Base-by-base conservation (phyloP, 1,139 yeast species). In the Candida tropicalis region DNA sequence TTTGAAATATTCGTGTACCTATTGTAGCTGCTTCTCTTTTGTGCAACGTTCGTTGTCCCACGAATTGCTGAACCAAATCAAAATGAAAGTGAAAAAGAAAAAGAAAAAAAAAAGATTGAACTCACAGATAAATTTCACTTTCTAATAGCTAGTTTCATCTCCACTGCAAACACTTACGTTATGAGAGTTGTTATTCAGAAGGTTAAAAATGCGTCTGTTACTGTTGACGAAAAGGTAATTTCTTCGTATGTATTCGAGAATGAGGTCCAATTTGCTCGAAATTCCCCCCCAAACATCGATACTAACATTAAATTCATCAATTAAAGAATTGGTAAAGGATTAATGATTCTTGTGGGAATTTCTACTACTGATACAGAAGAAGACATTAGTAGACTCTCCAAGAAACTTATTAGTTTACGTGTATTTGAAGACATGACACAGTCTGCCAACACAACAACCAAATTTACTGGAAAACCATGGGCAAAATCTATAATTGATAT, bases 131-230 rank as follows among this genome's bases (percentile, higher is more conserved):
- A 20, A 20, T 20, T 20, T 20, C 23, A n/a, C n/a, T n/a, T n/a
- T n/a, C n/a, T n/a, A n/a, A n/a, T n/a, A n/a, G n/a, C n/a, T n/a
- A n/a, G n/a, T n/a, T n/a, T n/a, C n/a, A n/a, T n/a, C n/a, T n/a
- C n/a, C n/a, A n/a, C n/a, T n/a, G n/a, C n/a, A n/a, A n/a, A n/a
- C n/a, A n/a, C n/a, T n/a, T n/a, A n/a, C n/a, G n/a, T n/a, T 10
- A 91, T 91, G 99, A 83, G 83, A 62, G 87, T 91, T 2, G 96
- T 91, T 2, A 79, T 91, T 29, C 99, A 91, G 58, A 81, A 87
- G 56, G 97, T 90, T 15, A 87, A 85, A 52, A 75, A 76, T 41
- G 97, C 97, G 0, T 84, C 96, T 0, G 98, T 91, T 1, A 78
- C 87, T 0, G 98, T 93, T 0, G 88, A 89, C 45, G 70, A 75